Conservation (phyloP, 352 stramenopile genomes). For the Phytophthora palmivora region DNA sequence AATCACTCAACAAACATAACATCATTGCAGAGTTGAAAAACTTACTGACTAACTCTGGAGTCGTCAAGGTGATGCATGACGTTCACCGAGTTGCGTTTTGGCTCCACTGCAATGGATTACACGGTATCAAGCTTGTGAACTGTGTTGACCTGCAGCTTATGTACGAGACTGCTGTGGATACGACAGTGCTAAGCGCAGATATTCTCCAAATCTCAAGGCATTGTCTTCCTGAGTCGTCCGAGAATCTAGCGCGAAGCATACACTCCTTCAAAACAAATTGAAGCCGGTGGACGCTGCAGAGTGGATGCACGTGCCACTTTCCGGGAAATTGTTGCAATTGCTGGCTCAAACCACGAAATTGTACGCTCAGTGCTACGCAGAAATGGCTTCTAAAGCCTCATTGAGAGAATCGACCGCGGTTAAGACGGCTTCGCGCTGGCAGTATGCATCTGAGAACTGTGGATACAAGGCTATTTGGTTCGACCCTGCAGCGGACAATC, state of each 20-base stretch:
- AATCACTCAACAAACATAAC: not conserved
- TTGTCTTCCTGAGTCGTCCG: too few relatives aligned
- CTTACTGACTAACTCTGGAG: constrained; percentile 1
- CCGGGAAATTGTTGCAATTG: too few relatives aligned
- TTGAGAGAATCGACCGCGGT: not conserved
- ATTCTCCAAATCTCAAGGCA: too few relatives aligned
- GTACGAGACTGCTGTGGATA: constrained; percentile 32
- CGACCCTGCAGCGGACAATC: constrained; percentile 5
- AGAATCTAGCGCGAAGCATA: too few relatives aligned
- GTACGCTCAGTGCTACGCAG: not conserved
- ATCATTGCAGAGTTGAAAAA: constrained; percentile 4
- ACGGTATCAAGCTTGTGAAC: constrained; percentile 7
- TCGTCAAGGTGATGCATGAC: constrained; percentile 4
- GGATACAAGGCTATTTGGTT: constrained; percentile 9
- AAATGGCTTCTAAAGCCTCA: not conserved
- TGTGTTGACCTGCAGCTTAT: constrained; percentile 41
- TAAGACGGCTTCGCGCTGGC: not conserved
- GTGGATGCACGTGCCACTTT: too few relatives aligned
- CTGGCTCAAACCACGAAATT: not conserved
- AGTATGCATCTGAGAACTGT: not conserved
- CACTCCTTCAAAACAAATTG: too few relatives aligned
- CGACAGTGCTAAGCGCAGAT: not conserved
- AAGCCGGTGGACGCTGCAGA: too few relatives aligned
- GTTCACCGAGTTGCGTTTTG: constrained; percentile 7
- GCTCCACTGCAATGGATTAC: constrained; percentile 2